A percentile compares a stretch with the other conserved stretches of the same genome.
Evolutionary conservation across 257 asterid genomes (phyloP).

Genomic region (Paraleonurus japonicus): DNA sequence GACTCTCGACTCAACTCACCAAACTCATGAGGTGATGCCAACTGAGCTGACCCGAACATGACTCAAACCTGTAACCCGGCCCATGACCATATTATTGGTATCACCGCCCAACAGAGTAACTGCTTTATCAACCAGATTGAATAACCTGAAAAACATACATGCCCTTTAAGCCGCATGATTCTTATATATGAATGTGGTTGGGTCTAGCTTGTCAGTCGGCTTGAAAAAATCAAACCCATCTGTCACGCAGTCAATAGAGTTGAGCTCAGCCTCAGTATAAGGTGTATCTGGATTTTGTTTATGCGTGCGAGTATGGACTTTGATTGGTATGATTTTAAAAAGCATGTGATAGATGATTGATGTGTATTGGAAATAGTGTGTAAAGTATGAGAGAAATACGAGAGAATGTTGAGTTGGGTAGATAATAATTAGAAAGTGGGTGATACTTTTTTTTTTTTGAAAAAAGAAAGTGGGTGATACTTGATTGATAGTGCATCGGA

Average conservation of each 20-base stretch:
- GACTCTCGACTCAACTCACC: constrained; percentile 52
- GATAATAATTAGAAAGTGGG: too few relatives aligned
- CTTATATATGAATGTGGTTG: background rate
- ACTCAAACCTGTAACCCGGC: constrained; percentile 30
- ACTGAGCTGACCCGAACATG: constrained; percentile 47
- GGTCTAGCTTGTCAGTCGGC: background rate
- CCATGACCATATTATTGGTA: constrained; percentile 21
- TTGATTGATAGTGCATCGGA: background rate
- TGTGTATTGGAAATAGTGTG: too few relatives aligned
- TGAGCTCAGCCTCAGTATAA: background rate
- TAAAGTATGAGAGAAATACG: too few relatives aligned
- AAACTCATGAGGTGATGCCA: constrained; percentile 51
- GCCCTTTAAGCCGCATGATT: constrained; percentile 13
- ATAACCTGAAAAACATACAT: constrained; percentile 12
- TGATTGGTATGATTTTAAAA: too few relatives aligned
- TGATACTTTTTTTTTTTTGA: too few relatives aligned
- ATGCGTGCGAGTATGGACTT: too few relatives aligned
- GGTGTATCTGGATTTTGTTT: too few relatives aligned
- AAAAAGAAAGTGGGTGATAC: too few relatives aligned
- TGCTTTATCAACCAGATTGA: constrained; percentile 29
- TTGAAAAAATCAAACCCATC: too few relatives aligned
- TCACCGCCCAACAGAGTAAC: constrained; percentile 28
- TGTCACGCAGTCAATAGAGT: background rate
- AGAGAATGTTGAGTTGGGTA: too few relatives aligned
- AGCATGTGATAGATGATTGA: too few relatives aligned